A percentile compares a stretch with the other conserved stretches of the same genome.
Conservation (phyloP, 1,284 basidiomycete species). For the Rhodotorula glutinis region DNA sequence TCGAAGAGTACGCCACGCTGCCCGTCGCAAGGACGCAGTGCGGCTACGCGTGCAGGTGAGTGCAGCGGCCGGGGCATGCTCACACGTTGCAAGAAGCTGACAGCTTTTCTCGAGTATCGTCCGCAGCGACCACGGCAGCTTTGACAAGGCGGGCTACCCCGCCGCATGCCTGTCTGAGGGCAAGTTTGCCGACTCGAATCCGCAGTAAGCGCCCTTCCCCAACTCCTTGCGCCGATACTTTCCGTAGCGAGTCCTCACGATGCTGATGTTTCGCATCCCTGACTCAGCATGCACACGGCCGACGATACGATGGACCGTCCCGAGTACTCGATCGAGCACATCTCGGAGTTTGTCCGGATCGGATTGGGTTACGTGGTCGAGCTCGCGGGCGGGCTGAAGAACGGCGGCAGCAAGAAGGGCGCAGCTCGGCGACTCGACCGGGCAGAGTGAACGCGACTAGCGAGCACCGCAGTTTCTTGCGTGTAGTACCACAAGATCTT, state of each 20-base stretch:
- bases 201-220: constrained; percentile 12
- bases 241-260: background rate
- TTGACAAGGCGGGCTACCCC: constrained; percentile 47
- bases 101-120: no score
- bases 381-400: constrained; percentile 4
- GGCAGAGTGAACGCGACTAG: no score
- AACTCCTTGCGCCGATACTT: background rate
- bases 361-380: constrained; percentile 21
- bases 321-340: constrained; percentile 71
- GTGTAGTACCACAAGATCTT: background rate
- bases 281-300: constrained; percentile 67
- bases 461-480: no score
- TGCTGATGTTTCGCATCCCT: background rate
- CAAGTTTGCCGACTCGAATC: constrained; percentile 34
- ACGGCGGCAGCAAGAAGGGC: background rate
- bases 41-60: constrained; percentile 13
- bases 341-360: constrained; percentile 35
- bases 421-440: background rate
- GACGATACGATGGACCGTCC: constrained; percentile 76
- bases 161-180: constrained; percentile 46
- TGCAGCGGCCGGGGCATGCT: no score
- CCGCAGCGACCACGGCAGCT: constrained; percentile 56
- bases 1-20: constrained; percentile 62
- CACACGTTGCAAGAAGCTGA: no score
- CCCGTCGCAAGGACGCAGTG: background rate